A percentile compares a stretch with the other conserved stretches of the same genome.
Evolutionary conservation across 305 asterid species (phyloP).

Genomic region (Fraxinus albicans): DNA sequence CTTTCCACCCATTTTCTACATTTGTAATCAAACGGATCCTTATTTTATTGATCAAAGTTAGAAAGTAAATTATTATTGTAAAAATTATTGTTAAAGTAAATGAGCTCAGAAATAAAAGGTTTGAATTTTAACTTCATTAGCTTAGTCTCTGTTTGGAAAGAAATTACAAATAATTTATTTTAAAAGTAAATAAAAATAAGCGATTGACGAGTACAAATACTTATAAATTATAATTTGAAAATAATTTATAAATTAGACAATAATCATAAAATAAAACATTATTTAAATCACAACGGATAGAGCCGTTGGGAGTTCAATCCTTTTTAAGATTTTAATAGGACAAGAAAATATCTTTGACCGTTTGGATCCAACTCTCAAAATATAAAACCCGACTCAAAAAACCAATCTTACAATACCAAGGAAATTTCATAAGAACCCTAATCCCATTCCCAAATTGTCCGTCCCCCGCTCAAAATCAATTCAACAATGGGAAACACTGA

Average conservation of each 20-base stretch:
- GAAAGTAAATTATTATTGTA: too few species aligned
- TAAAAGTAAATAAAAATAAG: too few species aligned
- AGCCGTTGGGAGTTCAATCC: background rate
- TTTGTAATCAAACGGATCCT: too few species aligned
- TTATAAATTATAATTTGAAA: too few species aligned
- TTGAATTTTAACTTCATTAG: too few species aligned
- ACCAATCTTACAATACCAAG: background rate
- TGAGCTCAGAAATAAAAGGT: background rate
- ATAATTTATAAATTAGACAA: background rate
- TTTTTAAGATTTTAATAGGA: background rate
- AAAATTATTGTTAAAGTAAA: too few species aligned
- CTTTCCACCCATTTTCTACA: too few species aligned
- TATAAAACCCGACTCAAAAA: background rate
- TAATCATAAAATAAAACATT: too few species aligned
- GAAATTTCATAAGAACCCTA: background rate
- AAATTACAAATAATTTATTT: too few species aligned
- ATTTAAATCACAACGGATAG: background rate
- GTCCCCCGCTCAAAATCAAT: background rate
- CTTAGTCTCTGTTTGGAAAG: too few species aligned
- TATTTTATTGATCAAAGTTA: background rate
- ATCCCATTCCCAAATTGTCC: background rate
- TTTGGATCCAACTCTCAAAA: background rate
- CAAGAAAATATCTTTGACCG: background rate
- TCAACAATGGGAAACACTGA: conserved; percentile 74
- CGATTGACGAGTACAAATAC: background rate